phyloP scores from a whole-genome alignment of 1,139 yeast species.

The Hansenula sp. region DNA sequence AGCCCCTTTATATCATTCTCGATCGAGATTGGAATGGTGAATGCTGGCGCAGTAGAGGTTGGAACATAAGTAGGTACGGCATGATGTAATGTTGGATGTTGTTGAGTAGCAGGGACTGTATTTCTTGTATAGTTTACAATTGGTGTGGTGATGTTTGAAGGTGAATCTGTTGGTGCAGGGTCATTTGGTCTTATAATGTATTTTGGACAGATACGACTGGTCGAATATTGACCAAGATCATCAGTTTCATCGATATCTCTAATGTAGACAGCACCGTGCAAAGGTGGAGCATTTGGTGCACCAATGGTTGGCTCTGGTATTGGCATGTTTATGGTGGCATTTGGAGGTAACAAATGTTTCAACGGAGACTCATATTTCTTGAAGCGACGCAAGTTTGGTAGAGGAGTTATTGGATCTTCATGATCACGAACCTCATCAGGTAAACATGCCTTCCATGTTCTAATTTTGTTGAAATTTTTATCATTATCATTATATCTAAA shows the following conservation, averaged over 20 bases:
- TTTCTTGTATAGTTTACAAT: constrained; percentile 13
- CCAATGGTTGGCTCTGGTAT: constrained; percentile 84
- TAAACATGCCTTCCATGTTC: constrained; percentile 98
- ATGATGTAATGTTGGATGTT: constrained; percentile 14
- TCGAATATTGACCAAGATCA: constrained; percentile 70
- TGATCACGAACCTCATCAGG: constrained; percentile 93
- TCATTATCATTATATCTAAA: constrained; percentile 89
- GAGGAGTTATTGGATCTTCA: constrained; percentile 76
- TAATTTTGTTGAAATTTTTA: constrained; percentile 85
- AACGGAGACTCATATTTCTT: constrained; percentile 82
- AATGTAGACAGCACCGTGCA: constrained; percentile 84
- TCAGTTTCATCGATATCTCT: constrained; percentile 74
- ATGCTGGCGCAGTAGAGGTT: constrained; percentile 21
- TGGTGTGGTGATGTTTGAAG: constrained; percentile 9
- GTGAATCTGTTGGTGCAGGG: constrained; percentile 21
- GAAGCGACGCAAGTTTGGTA: constrained; percentile 54
- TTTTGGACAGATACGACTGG: constrained; percentile 59
- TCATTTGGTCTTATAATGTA: constrained; percentile 44
- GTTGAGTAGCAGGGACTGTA: constrained; percentile 17
- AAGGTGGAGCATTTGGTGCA: constrained; percentile 83
- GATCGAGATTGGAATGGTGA: constrained; percentile 19
- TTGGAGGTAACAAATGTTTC: constrained; percentile 67
- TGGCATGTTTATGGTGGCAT: constrained; percentile 68
- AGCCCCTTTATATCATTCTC: constrained; percentile 18
- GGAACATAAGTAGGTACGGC: constrained; percentile 23